Evolutionary conservation across 345 rosid genomes (phyloP), one percentile per base, ranked within the genome.

Genomic region (Toxicodendron radicans): DNA sequence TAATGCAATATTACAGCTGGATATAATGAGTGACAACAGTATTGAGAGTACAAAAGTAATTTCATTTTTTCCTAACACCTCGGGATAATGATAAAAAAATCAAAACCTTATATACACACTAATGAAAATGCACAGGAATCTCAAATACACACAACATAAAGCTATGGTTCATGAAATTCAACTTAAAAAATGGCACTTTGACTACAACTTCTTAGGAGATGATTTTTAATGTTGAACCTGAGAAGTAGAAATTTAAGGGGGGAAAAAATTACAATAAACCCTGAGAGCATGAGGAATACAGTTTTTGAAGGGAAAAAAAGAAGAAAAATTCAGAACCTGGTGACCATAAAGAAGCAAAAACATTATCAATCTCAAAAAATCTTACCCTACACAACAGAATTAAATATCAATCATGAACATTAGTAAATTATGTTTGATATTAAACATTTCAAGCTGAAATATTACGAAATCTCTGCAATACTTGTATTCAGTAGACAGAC

Each of bases 381-480:
- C 48, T 60, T 43, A 27, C 46, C 13, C 64, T 49, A 58, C 67
- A 57, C 10, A 46, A 48, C 30, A 8, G 21, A 38, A 9, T 57
- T 27, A 41, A 5, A 69, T 38, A 52, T 60, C 68, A 68, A 27
- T 24, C 21, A 38, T 52, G 20, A 30, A 23, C 32, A 63, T 70
- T 3, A 68, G 23, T 1, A 8, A 54, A 52, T 3, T 3, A 10
- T 63, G 23, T 52, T n/a, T 49, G 2, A 7, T 20, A 35, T n/a
- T 27, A 53, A 33, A 38, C 1, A 41, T 54, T 65, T 69, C 62
- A 69, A 69, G 33, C 61, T 35, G 71, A 67, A 17, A 3, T n/a
- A 18, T 67, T 7, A 1, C 16, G 1, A 54, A 35, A 20, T 35
- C 30, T 20, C 30, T 27, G 30, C 30, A 20, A 54, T 7, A 41